phyloP scores from a whole-genome alignment of 371 early-diverging fungal species.

The Saksenaea vasiformis region DNA sequence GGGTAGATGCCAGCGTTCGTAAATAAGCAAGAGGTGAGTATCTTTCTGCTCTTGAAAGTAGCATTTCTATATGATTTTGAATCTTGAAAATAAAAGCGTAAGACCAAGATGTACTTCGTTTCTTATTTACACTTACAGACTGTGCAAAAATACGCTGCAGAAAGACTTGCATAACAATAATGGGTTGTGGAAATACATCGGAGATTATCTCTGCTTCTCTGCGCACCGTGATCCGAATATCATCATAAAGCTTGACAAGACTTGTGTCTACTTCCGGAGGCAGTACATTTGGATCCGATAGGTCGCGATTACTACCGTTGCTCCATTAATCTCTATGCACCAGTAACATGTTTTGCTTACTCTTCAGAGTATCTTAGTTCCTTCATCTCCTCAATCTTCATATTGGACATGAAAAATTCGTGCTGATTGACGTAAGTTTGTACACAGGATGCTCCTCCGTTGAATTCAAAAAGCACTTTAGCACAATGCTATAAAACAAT shows the following conservation, averaged over 20 bases:
- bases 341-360: slow-evolving; percentile 28
- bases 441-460: slow-evolving; percentile 93
- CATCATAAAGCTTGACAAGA: slow-evolving; percentile 78
- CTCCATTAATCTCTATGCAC: background rate
- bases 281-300: slow-evolving; percentile 45
- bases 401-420: slow-evolving; percentile 88
- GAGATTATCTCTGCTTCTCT: slow-evolving; percentile 90
- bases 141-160: slow-evolving; percentile 95
- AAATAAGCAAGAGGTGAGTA: slow-evolving; percentile 79
- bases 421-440: slow-evolving; percentile 96
- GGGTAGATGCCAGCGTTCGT: slow-evolving; percentile 74
- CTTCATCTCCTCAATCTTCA: slow-evolving; percentile 69
- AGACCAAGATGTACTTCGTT: background rate
- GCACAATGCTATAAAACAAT: slow-evolving; percentile 70
- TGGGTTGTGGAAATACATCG: slow-evolving; percentile 91
- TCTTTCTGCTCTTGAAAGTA: slow-evolving; percentile 70
- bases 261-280: slow-evolving; percentile 80
- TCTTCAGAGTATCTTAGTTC: slow-evolving; percentile 42
- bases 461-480: slow-evolving; percentile 87
- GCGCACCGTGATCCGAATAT: slow-evolving; percentile 77
- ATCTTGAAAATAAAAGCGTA: slow-evolving; percentile 48
- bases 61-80: slow-evolving; percentile 82
- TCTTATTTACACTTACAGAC: slow-evolving; percentile 61
- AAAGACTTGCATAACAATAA: slow-evolving; percentile 88
- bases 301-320: slow-evolving; percentile 28